Base-by-base conservation (phyloP, 768 basidiomycete genomes). In the Sutorius australiensis region DNA sequence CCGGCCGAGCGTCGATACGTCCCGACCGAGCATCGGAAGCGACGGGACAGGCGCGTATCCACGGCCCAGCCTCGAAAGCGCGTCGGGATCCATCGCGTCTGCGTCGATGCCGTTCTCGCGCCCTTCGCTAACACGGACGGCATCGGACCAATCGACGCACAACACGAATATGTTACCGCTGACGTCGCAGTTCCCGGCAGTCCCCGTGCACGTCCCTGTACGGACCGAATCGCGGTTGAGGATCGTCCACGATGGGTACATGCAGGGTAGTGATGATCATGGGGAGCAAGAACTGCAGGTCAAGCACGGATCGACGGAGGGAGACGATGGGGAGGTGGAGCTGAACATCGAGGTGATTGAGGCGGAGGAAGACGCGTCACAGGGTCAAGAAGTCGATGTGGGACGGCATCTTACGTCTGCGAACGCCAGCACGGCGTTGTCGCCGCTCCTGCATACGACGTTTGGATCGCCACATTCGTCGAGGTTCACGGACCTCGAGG, bases 391-490 rank as follows among this genome's bases (percentile, higher is more conserved):
- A 38, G 43, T 48, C 19, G 31, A 46, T 27, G 46, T 46, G 6
- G 28, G 30, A 19, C 49, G 46, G 36, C 39, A 48, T 3, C 14
- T 51, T 37, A 34, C 41, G 21, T 45, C 59, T 17, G 6, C 41
- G 41, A 53, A 54, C 39, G 3, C 19, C 33, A 53, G 59, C 48
- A 24, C 14, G 34, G 31, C 57, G 32, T 41, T 69, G 1, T 74
- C 75, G 8, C 75, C 76, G 16, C 50, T 76, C 8, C 59, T 77
- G 38, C 75, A 77, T 60, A 69, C 75, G 31, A 66, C 67, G 9
- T 78, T 78, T 59, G 67, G 72, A 39, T 75, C 76, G 14, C 75
- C 74, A 3, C 56, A 64, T 56, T 67, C 72, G 16, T 66, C 66
- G 33, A 55, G 62, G 52, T 63, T 59, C 44, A 67, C 69, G 30